Conservation (phyloP, 2,329 filamentous ascomycete genomes). For the Phaeosphaeria sp. region DNA sequence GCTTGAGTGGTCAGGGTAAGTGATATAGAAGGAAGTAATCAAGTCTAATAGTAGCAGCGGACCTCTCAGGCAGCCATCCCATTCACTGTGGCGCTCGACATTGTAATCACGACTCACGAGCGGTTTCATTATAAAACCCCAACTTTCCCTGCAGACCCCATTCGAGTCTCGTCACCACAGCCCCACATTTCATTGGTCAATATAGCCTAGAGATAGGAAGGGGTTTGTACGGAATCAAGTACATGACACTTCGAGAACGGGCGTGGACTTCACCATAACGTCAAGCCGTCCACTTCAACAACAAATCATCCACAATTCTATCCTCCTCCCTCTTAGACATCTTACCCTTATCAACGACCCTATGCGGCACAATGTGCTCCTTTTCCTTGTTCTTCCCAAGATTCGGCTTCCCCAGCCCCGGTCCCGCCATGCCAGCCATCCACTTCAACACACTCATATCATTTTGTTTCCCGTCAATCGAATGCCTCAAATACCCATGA, state of each 20-base stretch:
- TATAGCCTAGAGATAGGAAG: no score
- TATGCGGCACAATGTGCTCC: background rate
- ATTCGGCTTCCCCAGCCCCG: background rate
- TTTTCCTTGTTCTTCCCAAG: background rate
- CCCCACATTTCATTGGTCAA: no score
- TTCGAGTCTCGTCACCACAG: background rate
- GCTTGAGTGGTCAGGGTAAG: no score
- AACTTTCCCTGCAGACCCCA: no score
- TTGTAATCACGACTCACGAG: no score
- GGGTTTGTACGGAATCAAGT: no score
- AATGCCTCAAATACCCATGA: background rate
- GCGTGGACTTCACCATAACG: background rate
- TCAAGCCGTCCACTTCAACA: background rate
- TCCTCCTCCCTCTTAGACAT: background rate
- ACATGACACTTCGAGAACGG: background rate
- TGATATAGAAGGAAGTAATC: no score
- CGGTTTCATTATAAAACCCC: no score
- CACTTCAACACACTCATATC: background rate
- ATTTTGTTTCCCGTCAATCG: background rate
- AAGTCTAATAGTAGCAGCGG: no score
- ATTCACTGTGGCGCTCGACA: no score
- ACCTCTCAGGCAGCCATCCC: no score
- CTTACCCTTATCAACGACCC: background rate
- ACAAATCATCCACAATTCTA: background rate
- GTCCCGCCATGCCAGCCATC: constrained; percentile 3